phyloP scores from a whole-genome alignment of 495 filamentous ascomycete genomes.

The Aspergillus ostianus region DNA sequence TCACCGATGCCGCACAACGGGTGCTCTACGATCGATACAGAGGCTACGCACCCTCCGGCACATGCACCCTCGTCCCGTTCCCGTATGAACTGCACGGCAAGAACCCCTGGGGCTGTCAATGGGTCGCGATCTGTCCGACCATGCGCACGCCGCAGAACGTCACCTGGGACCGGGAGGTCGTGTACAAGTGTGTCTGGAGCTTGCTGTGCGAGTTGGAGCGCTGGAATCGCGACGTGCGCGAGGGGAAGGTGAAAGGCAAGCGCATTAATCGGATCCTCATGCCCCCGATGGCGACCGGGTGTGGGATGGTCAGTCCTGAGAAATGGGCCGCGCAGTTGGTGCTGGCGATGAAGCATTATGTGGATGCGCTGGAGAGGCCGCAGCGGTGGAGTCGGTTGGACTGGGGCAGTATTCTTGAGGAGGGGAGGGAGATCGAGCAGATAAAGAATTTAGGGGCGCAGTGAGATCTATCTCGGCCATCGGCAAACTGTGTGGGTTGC shows the following conservation, averaged over 20 bases:
- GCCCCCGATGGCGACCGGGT: conserved; percentile 48
- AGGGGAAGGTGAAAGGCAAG: neutral
- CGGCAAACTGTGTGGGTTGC: neutral
- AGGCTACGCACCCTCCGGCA: conserved; percentile 48
- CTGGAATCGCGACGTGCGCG: conserved; percentile 32
- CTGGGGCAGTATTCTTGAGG: conserved; percentile 30
- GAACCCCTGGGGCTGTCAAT: conserved; percentile 38
- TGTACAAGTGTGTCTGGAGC: conserved; percentile 54
- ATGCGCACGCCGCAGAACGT: conserved; percentile 43
- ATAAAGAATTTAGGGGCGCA: conserved; percentile 17
- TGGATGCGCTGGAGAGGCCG: conserved; percentile 37
- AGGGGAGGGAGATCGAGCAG: conserved; percentile 26
- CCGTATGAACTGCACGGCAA: conserved; percentile 24
- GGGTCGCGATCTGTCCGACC: conserved; percentile 51
- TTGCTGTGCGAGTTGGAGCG: conserved; percentile 45
- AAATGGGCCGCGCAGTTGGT: conserved; percentile 50
- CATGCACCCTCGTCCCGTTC: conserved; percentile 46
- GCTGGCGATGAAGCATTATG: conserved; percentile 48
- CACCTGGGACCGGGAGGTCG: conserved; percentile 51
- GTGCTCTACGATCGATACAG: conserved; percentile 45
- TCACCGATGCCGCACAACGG: conserved; percentile 40
- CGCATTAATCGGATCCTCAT: conserved; percentile 45
- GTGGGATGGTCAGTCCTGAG: conserved; percentile 41
- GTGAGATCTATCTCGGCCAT: neutral
- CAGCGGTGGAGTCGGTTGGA: conserved; percentile 31